Percentiles rank a stretch among this genome's conserved stretches.
Conservation (phyloP, 495 filamentous ascomycete species). For the Penicillium odoratum region DNA sequence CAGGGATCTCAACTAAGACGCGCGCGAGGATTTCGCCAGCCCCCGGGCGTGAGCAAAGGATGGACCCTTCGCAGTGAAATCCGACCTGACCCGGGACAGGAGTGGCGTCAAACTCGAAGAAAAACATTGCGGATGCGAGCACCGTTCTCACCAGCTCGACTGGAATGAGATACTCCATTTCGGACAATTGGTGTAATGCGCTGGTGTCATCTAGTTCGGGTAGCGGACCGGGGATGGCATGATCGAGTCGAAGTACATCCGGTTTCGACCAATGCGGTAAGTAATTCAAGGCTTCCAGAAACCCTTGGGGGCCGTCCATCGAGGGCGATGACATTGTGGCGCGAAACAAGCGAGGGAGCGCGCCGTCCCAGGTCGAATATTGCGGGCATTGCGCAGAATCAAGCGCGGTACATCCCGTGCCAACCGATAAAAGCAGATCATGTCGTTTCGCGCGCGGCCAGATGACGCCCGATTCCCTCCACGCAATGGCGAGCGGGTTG, state of each 20-base stretch:
- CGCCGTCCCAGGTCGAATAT: constrained; percentile 2
- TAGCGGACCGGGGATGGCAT: neutral
- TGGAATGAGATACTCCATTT: neutral
- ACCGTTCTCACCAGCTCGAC: neutral
- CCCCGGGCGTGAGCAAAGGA: constrained; percentile 11
- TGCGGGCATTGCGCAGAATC: neutral
- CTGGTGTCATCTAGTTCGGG: constrained; percentile 1
- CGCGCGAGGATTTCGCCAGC: neutral
- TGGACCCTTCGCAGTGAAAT: constrained; percentile 15
- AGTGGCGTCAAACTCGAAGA: constrained; percentile 21
- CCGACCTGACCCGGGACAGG: constrained; percentile 6
- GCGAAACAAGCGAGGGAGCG: constrained; percentile 17
- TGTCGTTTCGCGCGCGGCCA: constrained; percentile 27
- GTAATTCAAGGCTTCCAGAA: constrained; percentile 23
- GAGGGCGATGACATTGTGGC: constrained; percentile 19
- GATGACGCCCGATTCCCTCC: constrained; percentile 27
- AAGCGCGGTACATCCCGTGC: constrained; percentile 24
- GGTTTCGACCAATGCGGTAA: neutral
- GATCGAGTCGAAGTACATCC: constrained; percentile 3
- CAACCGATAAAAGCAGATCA: constrained; percentile 34
- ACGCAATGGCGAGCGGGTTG: constrained; percentile 27
- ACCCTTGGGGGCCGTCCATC: constrained; percentile 24
- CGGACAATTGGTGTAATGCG: neutral
- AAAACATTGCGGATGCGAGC: constrained; percentile 15
- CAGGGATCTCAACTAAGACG: neutral